Base-by-base conservation (phyloP, 176 grass and related monocot genomes). In the Lolium multiflorum region DNA sequence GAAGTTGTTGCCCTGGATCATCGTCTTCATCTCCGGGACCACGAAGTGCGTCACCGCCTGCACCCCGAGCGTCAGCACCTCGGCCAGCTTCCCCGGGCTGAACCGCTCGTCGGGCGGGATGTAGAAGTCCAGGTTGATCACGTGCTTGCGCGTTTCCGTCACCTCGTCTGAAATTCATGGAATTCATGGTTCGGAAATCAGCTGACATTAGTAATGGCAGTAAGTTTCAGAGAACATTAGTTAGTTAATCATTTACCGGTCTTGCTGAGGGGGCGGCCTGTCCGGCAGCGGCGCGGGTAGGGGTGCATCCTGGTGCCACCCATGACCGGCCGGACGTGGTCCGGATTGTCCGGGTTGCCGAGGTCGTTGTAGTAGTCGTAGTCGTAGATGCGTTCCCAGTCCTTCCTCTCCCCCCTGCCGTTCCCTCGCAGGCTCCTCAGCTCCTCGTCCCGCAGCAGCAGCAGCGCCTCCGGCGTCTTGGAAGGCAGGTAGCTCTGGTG, bases 101-200 rank as follows among this genome's bases (percentile, higher is more conserved):
- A 99, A 99, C 41, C 94, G 86, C 77, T 99, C 97, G 39, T 99
- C 97, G 2, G 94, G 94, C 11, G 97, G 94, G 37, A 99, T 91
- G 58, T 99, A 98, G 84, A 89, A 94, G 88, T 98, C 88, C 2
- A 98, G 82, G 77, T 98, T 94, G 65, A 98, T 91, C 79, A 93
- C 1, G 78, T 90, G 85, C 79, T 84, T 87, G 4, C 94, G 86
- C 20, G 79, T 94, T 90, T 99, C 94, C 5, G 87, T 96, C 18
- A 81, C 35, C 20, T 87, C 87, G 46, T 99, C 97, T 54, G 12
- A 4, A 74, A 50, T 9, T 16, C 31, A 68, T 18, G 4, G 4
- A 47, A 14, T 10, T 28, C 48, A 2, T 31, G 11, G 22, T 51
- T 35, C 46, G 7, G 39, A 48, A 48, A 24, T 49, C 70, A 52